A percentile compares a stretch with the other conserved stretches of the same genome.
These are phyloP conservation scores for Didymella exigua DNA, from an alignment of 2,329 filamentous ascomycete genomes.

Conservation along the genomic window DNA sequence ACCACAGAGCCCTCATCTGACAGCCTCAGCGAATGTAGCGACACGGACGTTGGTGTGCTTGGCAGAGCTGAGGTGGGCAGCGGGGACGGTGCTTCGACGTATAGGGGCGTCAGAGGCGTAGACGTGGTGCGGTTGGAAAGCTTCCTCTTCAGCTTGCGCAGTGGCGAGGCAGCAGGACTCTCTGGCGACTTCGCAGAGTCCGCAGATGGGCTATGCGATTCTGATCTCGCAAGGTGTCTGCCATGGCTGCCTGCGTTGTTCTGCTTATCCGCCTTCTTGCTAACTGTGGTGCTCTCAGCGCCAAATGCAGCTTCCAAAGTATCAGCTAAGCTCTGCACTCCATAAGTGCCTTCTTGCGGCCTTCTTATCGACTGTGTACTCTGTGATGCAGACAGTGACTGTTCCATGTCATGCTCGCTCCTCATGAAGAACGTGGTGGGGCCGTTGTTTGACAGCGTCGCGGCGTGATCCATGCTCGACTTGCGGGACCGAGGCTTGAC, in stretches of 20 bases:
- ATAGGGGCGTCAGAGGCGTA: conserved; percentile 34
- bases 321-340: conserved; percentile 63
- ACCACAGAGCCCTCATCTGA: conserved; percentile 63
- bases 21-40: conserved; percentile 62
- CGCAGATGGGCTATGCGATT: conserved; percentile 31
- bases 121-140: conserved; percentile 30
- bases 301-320: conserved; percentile 54
- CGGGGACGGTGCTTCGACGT: conserved; percentile 46
- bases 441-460: conserved; percentile 40
- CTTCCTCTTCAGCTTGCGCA: conserved; percentile 30
- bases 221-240: conserved; percentile 20
- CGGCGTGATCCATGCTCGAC: conserved; percentile 44
- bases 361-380: conserved; percentile 19
- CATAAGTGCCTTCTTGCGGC: conserved; percentile 56
- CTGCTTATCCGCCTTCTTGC: conserved; percentile 32
- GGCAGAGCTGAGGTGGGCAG: conserved; percentile 58
- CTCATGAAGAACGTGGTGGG: conserved; percentile 66
- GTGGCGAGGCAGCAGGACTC: conserved; percentile 26
- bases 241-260: conserved; percentile 40
- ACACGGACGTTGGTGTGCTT: conserved; percentile 65
- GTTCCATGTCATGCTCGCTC: conserved; percentile 58
- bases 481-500: conserved; percentile 46
- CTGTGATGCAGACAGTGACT: conserved; percentile 38
- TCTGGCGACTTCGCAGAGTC: conserved; percentile 26
- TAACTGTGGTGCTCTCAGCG: conserved; percentile 29